Evolutionary conservation across 2,329 filamentous ascomycete genomes (phyloP), one percentile per base, ranked within the genome.

Genomic region (Ceratocystiopsis sp.): DNA sequence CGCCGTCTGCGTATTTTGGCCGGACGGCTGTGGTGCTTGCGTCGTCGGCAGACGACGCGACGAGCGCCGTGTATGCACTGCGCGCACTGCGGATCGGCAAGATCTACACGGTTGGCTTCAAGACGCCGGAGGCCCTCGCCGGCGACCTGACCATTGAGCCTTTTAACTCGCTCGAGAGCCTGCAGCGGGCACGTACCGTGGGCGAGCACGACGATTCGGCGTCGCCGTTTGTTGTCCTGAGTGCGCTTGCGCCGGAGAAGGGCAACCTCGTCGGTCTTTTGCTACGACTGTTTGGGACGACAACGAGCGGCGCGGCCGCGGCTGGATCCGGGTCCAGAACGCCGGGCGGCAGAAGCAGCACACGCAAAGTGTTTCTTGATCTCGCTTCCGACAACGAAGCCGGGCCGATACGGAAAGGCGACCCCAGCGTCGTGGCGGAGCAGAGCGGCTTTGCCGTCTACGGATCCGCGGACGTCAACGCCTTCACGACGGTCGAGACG

Each of bases 81-180:
- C 78, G 78, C 51, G 82, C 78, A 35, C 69, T 93, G 25, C 76
- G 75, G 42, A 76, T 89, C 42, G 78, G 79, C 34, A 80, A 84
- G 45, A 80, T 93, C 35, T 87, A 87, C 59, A 89, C 84, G 0
- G 82, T 89, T 38, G 84, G 84, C 1, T 91, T 93, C 63, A 77
- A 74, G 53, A 78, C 73, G 48, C 60, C 74, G 49, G 55, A 70
- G 53, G 52, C 73, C 1, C 64, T 86, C n/a, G 73, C 76, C 4
- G 65, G 67, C 2, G 77, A 78, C 35, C 70, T 85, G 32, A 73
- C 75, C 1, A 75, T 91, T 44, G 84, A 91, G 53, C 83, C 83
- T 7, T 82, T 91, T 50, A 83, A 86, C 59, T 76, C 75, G 45
- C 69, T 91, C 37, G 78, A 86, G 52, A 71, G 68, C 40, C 59